Evolutionary conservation across 768 basidiomycete genomes (phyloP), one percentile per base, ranked within the genome.

Genomic region (Paxillus rubicundulus): DNA sequence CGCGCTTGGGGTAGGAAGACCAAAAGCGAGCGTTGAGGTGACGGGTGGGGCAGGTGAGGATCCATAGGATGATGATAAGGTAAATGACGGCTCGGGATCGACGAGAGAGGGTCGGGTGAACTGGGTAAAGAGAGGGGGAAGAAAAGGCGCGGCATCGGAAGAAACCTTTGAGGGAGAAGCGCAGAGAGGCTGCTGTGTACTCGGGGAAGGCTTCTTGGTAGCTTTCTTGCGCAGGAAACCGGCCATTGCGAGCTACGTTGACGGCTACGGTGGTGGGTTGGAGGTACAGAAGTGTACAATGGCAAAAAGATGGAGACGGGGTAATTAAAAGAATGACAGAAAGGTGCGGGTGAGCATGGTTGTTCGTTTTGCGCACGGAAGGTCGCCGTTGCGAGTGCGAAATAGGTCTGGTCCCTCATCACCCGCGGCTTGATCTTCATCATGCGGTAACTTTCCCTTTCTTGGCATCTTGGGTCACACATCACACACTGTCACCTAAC

Each of bases 171-270:
- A 17, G 45, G 50, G 43, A 13, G 56, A 55, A 47, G 50, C 16
- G 56, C 9, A 10, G 50, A 46, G 45, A 48, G 47, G 54, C 38
- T 30, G 43, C 43, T 44, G 10, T 44, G 43, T 30, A 17, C 46
- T 44, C n/a, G 38, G 50, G 36, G 9, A 33, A 40, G 2, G n/a
- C 6, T 18, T 41, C 39, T 52, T 53, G 49, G 73, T 79, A 10
- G 60, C 54, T 62, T 79, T 80, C 72, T 71, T 81, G 71, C 78
- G 81, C 66, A 82, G 72, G 70, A 82, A 81, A 64, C 74, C 75
- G 59, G 78, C 75, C 81, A 82, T 82, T 66, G 69, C 65, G 54
- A 41, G 52, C 52, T 53, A 46, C 20, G 16, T 38, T 40, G 42
- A 30, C 42, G 42, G 42, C 24, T 24, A 16, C 9, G 7, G 44